A percentile compares a stretch with the other conserved stretches of the same genome.
These are phyloP conservation scores for Murraya koenigii DNA, from an alignment of 345 rosid genomes.

Conservation along the genomic window DNA sequence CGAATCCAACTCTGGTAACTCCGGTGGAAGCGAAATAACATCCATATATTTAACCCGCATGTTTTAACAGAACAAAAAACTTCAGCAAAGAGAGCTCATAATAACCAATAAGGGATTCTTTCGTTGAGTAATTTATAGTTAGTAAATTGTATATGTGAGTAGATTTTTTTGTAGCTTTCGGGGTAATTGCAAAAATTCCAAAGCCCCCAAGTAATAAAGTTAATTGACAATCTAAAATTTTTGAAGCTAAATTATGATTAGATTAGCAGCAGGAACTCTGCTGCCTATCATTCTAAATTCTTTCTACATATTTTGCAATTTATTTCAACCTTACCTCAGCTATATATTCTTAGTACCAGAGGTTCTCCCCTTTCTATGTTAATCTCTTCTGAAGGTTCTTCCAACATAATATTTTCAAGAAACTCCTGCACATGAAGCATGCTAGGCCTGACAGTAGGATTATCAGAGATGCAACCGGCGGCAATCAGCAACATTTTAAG, in stretches of 20 bases:
- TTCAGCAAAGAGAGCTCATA: too few relatives aligned
- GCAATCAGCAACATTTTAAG: conserved; percentile 67
- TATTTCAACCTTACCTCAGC: conserved; percentile 18
- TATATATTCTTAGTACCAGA: neutral
- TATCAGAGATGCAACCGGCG: conserved; percentile 52
- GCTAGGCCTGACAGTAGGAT: conserved; percentile 75
- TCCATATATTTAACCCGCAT: conserved; percentile 69
- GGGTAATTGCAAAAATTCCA: too few relatives aligned
- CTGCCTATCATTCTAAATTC: neutral
- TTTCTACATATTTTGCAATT: conserved; percentile 8
- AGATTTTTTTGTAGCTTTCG: too few relatives aligned
- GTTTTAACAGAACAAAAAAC: neutral
- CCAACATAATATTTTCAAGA: conserved; percentile 41
- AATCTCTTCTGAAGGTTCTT: too few relatives aligned
- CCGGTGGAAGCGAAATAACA: conserved; percentile 64
- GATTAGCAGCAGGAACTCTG: too few relatives aligned
- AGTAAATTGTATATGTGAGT: too few relatives aligned
- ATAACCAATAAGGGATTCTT: too few relatives aligned
- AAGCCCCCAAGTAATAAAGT: too few relatives aligned
- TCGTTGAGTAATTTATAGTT: too few relatives aligned
- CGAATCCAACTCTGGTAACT: conserved; percentile 83
- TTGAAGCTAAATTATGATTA: too few relatives aligned
- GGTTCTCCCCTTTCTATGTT: too few relatives aligned
- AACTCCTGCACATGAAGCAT: conserved; percentile 60
- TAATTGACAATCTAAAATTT: too few relatives aligned